phyloP scores from a whole-genome alignment of 768 basidiomycete genomes.

The Lactarius trivialis region DNA sequence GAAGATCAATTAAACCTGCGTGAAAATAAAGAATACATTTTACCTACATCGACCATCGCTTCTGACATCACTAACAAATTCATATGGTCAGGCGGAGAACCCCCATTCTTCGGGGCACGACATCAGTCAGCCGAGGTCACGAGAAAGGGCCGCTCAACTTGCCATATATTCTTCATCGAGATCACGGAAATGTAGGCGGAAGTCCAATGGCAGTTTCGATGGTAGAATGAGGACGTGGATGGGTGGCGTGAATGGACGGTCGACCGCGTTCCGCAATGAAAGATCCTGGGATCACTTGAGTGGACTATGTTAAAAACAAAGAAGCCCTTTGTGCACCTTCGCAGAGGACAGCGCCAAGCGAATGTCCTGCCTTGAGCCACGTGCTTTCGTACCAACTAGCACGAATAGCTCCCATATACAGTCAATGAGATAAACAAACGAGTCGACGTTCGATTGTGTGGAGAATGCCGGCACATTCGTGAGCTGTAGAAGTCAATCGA shows the following conservation, averaged over 20 bases:
- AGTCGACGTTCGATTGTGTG: constrained; percentile 33
- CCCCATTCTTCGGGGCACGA: constrained; percentile 33
- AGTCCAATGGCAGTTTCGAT: constrained; percentile 65
- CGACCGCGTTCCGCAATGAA: constrained; percentile 42
- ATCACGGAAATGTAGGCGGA: constrained; percentile 59
- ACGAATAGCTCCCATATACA: constrained; percentile 79
- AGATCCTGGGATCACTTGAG: constrained; percentile 41
- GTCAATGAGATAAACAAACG: constrained; percentile 59
- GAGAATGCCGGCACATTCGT: constrained; percentile 39
- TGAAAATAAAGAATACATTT: not conserved
- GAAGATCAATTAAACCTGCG: constrained; percentile 16
- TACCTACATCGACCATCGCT: constrained; percentile 54
- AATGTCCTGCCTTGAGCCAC: constrained; percentile 53
- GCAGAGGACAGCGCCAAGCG: constrained; percentile 53
- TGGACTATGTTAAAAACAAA: not conserved
- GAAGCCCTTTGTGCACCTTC: constrained; percentile 35
- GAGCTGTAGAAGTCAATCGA: constrained; percentile 37
- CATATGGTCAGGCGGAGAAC: constrained; percentile 65
- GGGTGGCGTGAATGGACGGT: constrained; percentile 63
- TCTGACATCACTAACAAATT: constrained; percentile 56
- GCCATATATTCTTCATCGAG: constrained; percentile 60
- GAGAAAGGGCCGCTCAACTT: constrained; percentile 23
- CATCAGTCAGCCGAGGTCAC: not conserved
- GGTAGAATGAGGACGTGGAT: constrained; percentile 71
- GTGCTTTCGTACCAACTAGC: constrained; percentile 60